These are phyloP conservation scores for Ceratocystis alfenasii DNA, from an alignment of 2,329 filamentous ascomycete genomes.

Conservation along the genomic window DNA sequence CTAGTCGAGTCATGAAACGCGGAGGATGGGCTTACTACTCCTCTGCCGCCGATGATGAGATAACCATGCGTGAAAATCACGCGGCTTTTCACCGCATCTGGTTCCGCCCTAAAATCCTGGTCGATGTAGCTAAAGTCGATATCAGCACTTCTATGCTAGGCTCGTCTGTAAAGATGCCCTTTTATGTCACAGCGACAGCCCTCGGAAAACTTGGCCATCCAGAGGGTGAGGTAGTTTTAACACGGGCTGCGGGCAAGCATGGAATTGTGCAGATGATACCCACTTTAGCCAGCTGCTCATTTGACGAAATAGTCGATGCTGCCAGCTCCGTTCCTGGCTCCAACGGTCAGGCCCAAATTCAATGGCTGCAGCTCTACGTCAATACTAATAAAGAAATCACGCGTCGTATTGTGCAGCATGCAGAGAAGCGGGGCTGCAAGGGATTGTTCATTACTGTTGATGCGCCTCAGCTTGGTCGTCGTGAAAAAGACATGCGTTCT, in stretches of 20 bases:
- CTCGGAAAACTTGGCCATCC: conserved; percentile 88
- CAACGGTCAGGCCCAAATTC: conserved; percentile 59
- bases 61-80: conserved; percentile 91
- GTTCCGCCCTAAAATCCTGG: conserved; percentile 83
- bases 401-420: conserved; percentile 77
- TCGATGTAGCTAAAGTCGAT: conserved; percentile 81
- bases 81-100: conserved; percentile 90
- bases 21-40: conserved; percentile 97
- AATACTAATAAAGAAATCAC: conserved; percentile 93
- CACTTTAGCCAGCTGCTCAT: conserved; percentile 89
- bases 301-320: conserved; percentile 93
- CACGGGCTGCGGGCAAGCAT: conserved; percentile 70
- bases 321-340: conserved; percentile 28
- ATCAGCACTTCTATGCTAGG: conserved; percentile 89
- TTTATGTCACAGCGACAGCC: conserved; percentile 93
- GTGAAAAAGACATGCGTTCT: conserved; percentile 94
- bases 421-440: conserved; percentile 82
- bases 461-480: conserved; percentile 82
- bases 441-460: conserved; percentile 98
- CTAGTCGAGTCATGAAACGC: conserved; percentile 84
- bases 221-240: conserved; percentile 87
- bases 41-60: conserved; percentile 55
- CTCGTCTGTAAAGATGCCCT: conserved; percentile 68
- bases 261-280: conserved; percentile 97
- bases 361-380: conserved; percentile 96